Percentiles rank a stretch among this genome's conserved stretches.
Evolutionary conservation across 179 eudicot species (phyloP).

Genomic region (Beta corolliflora): DNA sequence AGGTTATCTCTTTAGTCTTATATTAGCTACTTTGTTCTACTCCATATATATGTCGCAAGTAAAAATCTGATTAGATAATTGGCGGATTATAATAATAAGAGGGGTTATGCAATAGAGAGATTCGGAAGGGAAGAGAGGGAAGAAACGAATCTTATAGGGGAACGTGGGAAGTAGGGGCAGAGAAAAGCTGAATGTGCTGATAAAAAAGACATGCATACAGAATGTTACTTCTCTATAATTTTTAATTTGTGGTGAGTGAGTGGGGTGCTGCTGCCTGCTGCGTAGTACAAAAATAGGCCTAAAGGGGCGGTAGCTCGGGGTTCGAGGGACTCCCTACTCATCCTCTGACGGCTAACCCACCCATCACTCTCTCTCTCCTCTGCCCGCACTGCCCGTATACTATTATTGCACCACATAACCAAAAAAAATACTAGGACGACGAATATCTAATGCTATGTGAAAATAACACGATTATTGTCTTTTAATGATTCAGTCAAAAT

Average conservation of each 20-base stretch:
- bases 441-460: too few relatives aligned
- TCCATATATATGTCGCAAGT: too few relatives aligned
- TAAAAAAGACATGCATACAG: constrained; percentile 34
- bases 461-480: too few relatives aligned
- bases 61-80: too few relatives aligned
- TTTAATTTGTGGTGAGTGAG: neutral
- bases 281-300: neutral
- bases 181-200: constrained; percentile 25
- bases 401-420: neutral
- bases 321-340: constrained; percentile 18
- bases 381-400: constrained; percentile 13
- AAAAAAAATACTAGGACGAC: neutral
- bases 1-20: too few relatives aligned
- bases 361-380: constrained; percentile 1
- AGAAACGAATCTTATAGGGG: constrained; percentile 39
- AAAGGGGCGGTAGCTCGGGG: constrained; percentile 19
- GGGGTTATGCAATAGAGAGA: constrained; percentile 4
- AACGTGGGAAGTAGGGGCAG: constrained; percentile 18
- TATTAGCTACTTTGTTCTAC: too few relatives aligned
- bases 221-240: constrained; percentile 8
- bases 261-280: neutral
- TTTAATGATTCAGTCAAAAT: too few relatives aligned
- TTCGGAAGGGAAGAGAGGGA: neutral
- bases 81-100: neutral
- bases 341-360: constrained; percentile 26